Evolutionary conservation across 257 asterid species (phyloP).

Genomic region (Marsdenia floribunda): DNA sequence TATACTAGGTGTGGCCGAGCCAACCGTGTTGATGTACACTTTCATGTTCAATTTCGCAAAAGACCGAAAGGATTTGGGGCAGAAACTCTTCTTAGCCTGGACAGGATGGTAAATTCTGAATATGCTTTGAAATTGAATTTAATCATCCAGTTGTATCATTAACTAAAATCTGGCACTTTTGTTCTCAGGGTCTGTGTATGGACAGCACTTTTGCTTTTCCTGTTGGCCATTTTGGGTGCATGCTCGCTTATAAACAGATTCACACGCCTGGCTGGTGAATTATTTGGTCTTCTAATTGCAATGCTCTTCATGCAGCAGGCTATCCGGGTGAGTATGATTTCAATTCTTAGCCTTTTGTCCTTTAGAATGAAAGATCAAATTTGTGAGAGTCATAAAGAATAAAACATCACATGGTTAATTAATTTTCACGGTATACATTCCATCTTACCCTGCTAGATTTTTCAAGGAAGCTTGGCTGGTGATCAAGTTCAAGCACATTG

Average conservation of each 20-base stretch:
- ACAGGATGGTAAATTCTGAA: constrained; percentile 64
- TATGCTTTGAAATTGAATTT: constrained; percentile 13
- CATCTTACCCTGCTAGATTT: background rate
- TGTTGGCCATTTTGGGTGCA: constrained; percentile 91
- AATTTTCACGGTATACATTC: background rate
- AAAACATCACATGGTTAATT: background rate
- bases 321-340: constrained; percentile 58
- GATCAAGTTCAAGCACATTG: background rate
- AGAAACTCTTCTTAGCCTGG: constrained; percentile 77
- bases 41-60: constrained; percentile 88
- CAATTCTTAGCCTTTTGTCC: constrained; percentile 8
- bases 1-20: constrained; percentile 97
- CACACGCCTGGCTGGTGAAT: constrained; percentile 94
- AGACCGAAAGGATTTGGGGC: constrained; percentile 80
- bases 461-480: background rate
- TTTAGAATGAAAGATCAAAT: background rate
- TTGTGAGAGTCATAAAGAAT: background rate
- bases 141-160: constrained; percentile 10
- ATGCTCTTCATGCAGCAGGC: constrained; percentile 99
- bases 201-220: constrained; percentile 88
- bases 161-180: constrained; percentile 16
- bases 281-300: constrained; percentile 90
- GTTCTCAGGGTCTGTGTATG: constrained; percentile 86
- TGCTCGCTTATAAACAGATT: constrained; percentile 91
- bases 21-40: constrained; percentile 95